Evolutionary conservation across 805 yeast species (phyloP).

Genomic region (Scheffersomyces lignosus): DNA sequence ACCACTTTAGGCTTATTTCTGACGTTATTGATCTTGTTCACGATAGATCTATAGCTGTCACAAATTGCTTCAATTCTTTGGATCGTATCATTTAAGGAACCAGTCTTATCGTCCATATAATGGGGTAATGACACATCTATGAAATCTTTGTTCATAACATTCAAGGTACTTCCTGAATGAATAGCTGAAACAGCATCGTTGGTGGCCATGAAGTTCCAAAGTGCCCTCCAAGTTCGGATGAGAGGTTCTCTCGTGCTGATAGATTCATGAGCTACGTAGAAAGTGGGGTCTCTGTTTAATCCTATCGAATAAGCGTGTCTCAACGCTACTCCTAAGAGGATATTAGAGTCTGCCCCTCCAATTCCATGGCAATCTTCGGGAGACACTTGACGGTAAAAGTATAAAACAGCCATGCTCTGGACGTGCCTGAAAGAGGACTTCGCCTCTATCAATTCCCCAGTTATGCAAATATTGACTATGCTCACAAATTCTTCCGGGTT

Average conservation of each 20-base stretch:
- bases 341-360: conserved; percentile 39
- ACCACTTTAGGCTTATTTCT: conserved; percentile 31
- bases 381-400: conserved; percentile 35
- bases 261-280: conserved; percentile 26
- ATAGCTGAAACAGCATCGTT: conserved; percentile 35
- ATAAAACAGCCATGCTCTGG: conserved; percentile 32
- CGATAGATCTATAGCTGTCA: conserved; percentile 28
- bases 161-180: conserved; percentile 31
- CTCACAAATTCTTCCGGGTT: conserved; percentile 28
- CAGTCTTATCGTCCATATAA: conserved; percentile 11
- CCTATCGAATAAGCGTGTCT: conserved; percentile 43
- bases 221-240: conserved; percentile 33
- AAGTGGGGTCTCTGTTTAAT: conserved; percentile 39
- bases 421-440: conserved; percentile 37
- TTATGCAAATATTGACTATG: conserved; percentile 33
- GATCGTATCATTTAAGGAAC: conserved; percentile 12
- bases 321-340: conserved; percentile 35
- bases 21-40: conserved; percentile 26
- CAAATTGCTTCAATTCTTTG: conserved; percentile 18
- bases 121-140: conserved; percentile 35
- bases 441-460: conserved; percentile 27
- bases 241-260: conserved; percentile 28
- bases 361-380: conserved; percentile 46
- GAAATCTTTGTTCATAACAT: conserved; percentile 24
- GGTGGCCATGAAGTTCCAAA: conserved; percentile 33